Evolutionary conservation across 1,284 basidiomycete genomes (phyloP), one percentile per base, ranked within the genome.

Genomic region (Sanguinoderma infundibulare): DNA sequence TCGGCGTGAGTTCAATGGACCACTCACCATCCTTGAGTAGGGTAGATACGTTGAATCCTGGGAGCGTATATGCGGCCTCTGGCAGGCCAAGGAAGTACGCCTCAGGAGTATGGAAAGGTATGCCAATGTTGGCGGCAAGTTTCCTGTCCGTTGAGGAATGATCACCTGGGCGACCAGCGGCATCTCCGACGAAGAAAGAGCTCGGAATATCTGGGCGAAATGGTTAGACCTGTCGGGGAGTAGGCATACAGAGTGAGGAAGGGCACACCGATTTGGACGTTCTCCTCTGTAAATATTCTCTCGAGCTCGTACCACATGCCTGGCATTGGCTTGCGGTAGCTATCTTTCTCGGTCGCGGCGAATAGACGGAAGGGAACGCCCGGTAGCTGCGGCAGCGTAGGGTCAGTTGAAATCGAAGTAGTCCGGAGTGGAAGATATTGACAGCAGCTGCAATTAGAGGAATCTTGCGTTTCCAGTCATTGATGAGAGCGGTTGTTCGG

Each of bases 141-240:
- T 96, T 95, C 42, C 90, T 82, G 75, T 97, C 96, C 0, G 89
- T 92, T 60, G 89, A 87, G 6, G 90, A 83, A 72, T 90, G 91
- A 73, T 96, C 94, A 15, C 74, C 74, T 12, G 77, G 74, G 46
- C 95, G 83, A 9, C 95, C 95, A 7, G 95, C 96, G 1, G 95
- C 95, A 69, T 98, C 96, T 5, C 96, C 96, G 2, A 98, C 90
- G 69, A 90, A 96, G 68, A 92, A 91, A 0, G 91, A 90, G 0
- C 77, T 58, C 0, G 72, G 63, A 67, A 86, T 83, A 73, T 96
- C 94, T 95, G 66, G 2, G 17, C n/a, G 24, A 24, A 32, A 30
- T 15, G 44, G 50, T 59, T 28, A 56, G 22, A 36, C 20, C 26
- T 26, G 26, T 28, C 9, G 8, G 17, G 32, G 7, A 4, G 44